Base-by-base conservation (phyloP, 1,284 basidiomycete genomes). In the Apiotrichum siamense region DNA sequence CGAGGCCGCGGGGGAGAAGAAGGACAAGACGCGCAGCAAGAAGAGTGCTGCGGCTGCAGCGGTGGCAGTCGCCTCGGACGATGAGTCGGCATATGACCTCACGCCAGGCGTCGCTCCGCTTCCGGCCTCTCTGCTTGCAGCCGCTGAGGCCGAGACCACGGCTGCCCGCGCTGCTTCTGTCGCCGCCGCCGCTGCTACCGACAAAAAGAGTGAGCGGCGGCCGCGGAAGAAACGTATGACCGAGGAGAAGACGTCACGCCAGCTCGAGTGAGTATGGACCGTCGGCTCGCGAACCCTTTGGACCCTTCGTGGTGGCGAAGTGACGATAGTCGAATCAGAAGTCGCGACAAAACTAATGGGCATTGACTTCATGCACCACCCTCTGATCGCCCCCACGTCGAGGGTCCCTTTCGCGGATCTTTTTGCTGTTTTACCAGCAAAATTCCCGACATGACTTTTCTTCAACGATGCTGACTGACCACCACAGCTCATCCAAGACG, bases 81-180 rank as follows among this genome's bases (percentile, higher is more conserved):
- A 48, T 40, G 56, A 51, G 25, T 23, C 42, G n/a, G 35, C 29
- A 4, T 49, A 18, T 21, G 55, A 57, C 35, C 45, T 57, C 23
- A 33, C 42, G 13, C 45, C 49, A 3, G 53, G 51, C 12, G 45
- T 52, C n/a, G 47, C 52, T 12, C 57, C 57, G 7, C 51, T 59
- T 3, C 49, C 57, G 0, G 47, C 50, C 3, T 26, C 44, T 1
- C 20, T 47, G 17, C 44, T 59, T 5, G 57, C 49, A 2, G 49
- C 39, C n/a, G 56, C 56, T 2, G 56, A 54, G 33, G 52, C 52
- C 3, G 37, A 50, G 38, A 43, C 47, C 0, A 38, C 44, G 6
- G 29, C 47, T 10, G 42, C 31, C 24, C 25, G 27, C 26, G 27
- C 26, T n/a, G 20, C 7, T 3, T n/a, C 41, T 3, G 23, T 29